Evolutionary conservation across 2,329 filamentous ascomycete genomes (phyloP).

Genomic region (Arthrinium phaeospermum): DNA sequence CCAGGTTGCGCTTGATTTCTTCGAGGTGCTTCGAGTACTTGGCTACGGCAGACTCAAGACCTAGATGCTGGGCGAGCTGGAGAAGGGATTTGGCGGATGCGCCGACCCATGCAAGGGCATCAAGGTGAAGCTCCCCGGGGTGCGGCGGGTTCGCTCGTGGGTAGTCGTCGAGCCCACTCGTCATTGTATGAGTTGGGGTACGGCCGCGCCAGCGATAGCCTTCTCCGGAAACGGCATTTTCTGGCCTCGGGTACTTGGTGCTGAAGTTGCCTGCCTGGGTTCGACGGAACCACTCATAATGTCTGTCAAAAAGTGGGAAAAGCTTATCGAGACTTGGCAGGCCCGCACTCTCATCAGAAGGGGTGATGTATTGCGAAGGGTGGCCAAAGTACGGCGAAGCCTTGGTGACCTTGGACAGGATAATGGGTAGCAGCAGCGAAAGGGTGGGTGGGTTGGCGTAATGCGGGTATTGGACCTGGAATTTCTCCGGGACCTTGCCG

Average conservation of each 20-base stretch:
- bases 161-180: conserved; percentile 93
- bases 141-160: conserved; percentile 90
- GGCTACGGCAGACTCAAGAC: conserved; percentile 74
- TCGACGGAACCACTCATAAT: conserved; percentile 91
- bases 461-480: conserved; percentile 94
- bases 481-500: conserved; percentile 92
- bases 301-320: conserved; percentile 83
- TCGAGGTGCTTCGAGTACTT: conserved; percentile 74
- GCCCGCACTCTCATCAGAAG: conserved; percentile 45
- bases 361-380: conserved; percentile 47
- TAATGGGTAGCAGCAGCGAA: conserved; percentile 84
- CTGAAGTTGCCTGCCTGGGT: conserved; percentile 88
- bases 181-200: conserved; percentile 82
- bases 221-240: conserved; percentile 82
- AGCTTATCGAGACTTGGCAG: conserved; percentile 72
- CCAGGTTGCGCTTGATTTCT: conserved; percentile 83
- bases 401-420: conserved; percentile 77
- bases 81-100: conserved; percentile 86
- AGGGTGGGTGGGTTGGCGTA: conserved; percentile 97
- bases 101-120: conserved; percentile 97
- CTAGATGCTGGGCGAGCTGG: conserved; percentile 77
- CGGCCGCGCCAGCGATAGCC: conserved; percentile 93
- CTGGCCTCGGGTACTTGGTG: conserved; percentile 77
- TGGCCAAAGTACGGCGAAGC: conserved; percentile 61
- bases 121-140: conserved; percentile 91